Percentiles rank a stretch among this genome's conserved stretches.
phyloP scores from a whole-genome alignment of 1,284 basidiomycete genomes.

The Boletus calvinii region DNA sequence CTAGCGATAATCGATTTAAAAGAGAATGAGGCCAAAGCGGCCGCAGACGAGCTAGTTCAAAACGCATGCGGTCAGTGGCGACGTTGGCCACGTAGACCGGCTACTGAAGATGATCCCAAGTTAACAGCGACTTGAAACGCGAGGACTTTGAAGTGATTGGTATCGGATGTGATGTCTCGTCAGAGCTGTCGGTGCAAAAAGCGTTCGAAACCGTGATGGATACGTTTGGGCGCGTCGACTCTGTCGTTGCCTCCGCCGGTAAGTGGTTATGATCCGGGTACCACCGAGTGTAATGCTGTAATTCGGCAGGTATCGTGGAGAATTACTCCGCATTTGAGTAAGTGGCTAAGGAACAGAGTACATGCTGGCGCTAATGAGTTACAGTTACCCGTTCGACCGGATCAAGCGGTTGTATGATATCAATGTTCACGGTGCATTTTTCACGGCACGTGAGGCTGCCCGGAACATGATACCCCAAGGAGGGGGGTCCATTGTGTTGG shows the following conservation, averaged over 20 bases:
- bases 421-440: conserved; percentile 93
- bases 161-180: conserved; percentile 85
- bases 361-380: conserved; percentile 8
- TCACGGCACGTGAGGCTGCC: conserved; percentile 91
- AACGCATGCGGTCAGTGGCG: conserved; percentile 49
- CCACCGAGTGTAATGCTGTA: conserved; percentile 1
- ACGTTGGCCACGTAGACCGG: conserved; percentile 12
- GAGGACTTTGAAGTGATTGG: conserved; percentile 74
- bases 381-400: conserved; percentile 79
- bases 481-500: conserved; percentile 82
- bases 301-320: conserved; percentile 74
- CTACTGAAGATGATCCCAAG: conserved; percentile 45
- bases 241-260: conserved; percentile 88
- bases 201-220: conserved; percentile 69
- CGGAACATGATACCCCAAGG: conserved; percentile 74
- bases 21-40: conserved; percentile 65
- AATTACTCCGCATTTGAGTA: conserved; percentile 89
- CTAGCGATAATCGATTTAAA: conserved; percentile 87
- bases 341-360: conserved; percentile 2
- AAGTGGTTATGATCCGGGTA: conserved; percentile 28
- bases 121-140: conserved; percentile 57
- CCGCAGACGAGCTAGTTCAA: conserved; percentile 72
- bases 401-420: conserved; percentile 85
- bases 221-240: conserved; percentile 82
- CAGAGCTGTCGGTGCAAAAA: conserved; percentile 75